phyloP scores from a whole-genome alignment of 345 rosid species.

The Camelina neglecta region DNA sequence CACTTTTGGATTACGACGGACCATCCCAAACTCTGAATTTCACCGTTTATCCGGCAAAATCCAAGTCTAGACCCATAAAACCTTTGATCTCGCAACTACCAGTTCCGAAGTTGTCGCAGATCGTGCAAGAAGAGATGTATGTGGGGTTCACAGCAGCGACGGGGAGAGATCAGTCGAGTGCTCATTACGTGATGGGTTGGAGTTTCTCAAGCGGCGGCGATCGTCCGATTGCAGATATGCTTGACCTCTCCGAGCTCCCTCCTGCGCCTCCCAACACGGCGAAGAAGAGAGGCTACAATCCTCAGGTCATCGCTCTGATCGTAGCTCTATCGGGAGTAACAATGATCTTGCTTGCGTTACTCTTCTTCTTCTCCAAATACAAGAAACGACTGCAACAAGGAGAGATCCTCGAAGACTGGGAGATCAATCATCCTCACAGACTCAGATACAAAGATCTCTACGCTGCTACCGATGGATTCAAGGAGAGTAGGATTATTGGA shows the following conservation, averaged over 20 bases:
- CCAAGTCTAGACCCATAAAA: slow-evolving; percentile 23
- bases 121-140: slow-evolving; percentile 49
- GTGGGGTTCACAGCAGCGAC: slow-evolving; percentile 72
- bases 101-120: neutral
- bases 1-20: slow-evolving; percentile 58
- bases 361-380: slow-evolving; percentile 38
- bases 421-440: slow-evolving; percentile 66
- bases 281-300: slow-evolving; percentile 5
- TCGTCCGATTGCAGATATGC: slow-evolving; percentile 23
- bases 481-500: slow-evolving; percentile 54
- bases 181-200: slow-evolving; percentile 74
- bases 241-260: slow-evolving; percentile 43
- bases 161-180: slow-evolving; percentile 49
- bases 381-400: slow-evolving; percentile 50
- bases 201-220: slow-evolving; percentile 51
- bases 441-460: slow-evolving; percentile 57
- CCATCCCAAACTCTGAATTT: slow-evolving; percentile 24
- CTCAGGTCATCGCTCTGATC: slow-evolving; percentile 50
- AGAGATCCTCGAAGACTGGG: slow-evolving; percentile 65
- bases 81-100: slow-evolving; percentile 34
- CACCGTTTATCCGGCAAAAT: slow-evolving; percentile 48
- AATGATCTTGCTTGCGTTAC: slow-evolving; percentile 38
- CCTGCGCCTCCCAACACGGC: slow-evolving; percentile 37
- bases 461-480: slow-evolving; percentile 60
- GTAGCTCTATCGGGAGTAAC: slow-evolving; percentile 44